These are phyloP conservation scores for Puccinia novopanici DNA, from an alignment of 1,284 basidiomycete genomes.

Conservation along the genomic window DNA sequence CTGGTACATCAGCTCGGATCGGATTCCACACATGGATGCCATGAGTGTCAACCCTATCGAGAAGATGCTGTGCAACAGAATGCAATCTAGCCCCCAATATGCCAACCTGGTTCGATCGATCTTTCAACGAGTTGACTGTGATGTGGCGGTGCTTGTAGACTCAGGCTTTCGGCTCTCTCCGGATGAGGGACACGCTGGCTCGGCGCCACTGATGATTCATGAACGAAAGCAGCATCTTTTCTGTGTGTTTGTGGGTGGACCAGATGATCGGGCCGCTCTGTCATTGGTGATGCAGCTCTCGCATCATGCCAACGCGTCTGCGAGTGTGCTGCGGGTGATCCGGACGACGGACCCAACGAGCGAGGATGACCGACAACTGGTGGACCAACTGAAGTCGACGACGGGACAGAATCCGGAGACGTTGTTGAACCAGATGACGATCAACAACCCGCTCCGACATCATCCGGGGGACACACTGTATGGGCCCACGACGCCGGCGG, in stretches of 20 bases:
- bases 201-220: slow-evolving; percentile 49
- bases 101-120: slow-evolving; percentile 74
- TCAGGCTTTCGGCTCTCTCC: slow-evolving; percentile 61
- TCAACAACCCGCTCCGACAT: slow-evolving; percentile 13
- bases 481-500: slow-evolving; percentile 5
- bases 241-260: slow-evolving; percentile 86
- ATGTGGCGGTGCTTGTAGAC: slow-evolving; percentile 78
- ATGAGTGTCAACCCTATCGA: slow-evolving; percentile 59
- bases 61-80: slow-evolving; percentile 60
- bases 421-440: slow-evolving; percentile 42
- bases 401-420: slow-evolving; percentile 33
- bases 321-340: slow-evolving; percentile 69
- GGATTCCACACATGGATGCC: slow-evolving; percentile 53
- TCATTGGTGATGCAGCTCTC: slow-evolving; percentile 77
- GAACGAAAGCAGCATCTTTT: slow-evolving; percentile 68
- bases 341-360: slow-evolving; percentile 53
- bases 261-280: slow-evolving; percentile 83
- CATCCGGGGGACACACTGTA: slow-evolving; percentile 36
- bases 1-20: slow-evolving; percentile 63
- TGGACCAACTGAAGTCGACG: slow-evolving; percentile 61
- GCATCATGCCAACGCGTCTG: slow-evolving; percentile 66
- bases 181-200: slow-evolving; percentile 54
- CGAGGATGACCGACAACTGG: slow-evolving; percentile 53
- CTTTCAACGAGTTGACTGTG: slow-evolving; percentile 65
- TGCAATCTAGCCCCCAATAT: slow-evolving; percentile 57